Conservation (phyloP, 306 rosid genomes). For the Quercus mongolica region DNA sequence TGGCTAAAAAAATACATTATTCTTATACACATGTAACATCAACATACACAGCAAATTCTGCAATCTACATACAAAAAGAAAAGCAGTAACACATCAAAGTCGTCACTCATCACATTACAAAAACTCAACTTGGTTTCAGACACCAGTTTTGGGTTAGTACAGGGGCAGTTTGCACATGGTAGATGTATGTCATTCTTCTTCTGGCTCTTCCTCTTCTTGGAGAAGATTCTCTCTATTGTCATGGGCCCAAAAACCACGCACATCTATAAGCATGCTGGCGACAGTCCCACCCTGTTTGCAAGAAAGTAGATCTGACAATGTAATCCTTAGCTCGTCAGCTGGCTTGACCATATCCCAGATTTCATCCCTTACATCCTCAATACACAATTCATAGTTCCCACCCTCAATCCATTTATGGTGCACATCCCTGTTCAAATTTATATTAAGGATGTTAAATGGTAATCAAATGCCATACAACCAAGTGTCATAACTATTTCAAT, state of each 20-base stretch:
- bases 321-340: constrained; percentile 64
- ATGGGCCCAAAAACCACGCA: constrained; percentile 99
- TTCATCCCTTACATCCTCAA: constrained; percentile 97
- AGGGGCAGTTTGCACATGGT: background rate
- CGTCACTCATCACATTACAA: constrained; percentile 18
- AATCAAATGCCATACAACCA: background rate
- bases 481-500: background rate
- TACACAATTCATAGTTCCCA: constrained; percentile 95
- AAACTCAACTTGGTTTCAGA: constrained; percentile 9
- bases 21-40: constrained; percentile 4
- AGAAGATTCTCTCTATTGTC: constrained; percentile 99
- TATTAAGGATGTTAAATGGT: background rate
- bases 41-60: constrained; percentile 25
- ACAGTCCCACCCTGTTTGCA: constrained; percentile 99
- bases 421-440: constrained; percentile 73
- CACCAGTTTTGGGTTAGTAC: constrained; percentile 34
- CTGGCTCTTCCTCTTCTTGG: constrained; percentile 98
- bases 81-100: constrained; percentile 20
- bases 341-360: constrained; percentile 99
- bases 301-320: constrained; percentile 69
- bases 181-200: constrained; percentile 61
- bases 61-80: constrained; percentile 21
- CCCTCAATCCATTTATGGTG: constrained; percentile 99
- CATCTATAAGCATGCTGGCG: constrained; percentile 96
- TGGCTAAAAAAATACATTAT: background rate